phyloP scores from a whole-genome alignment of 2,329 filamentous ascomycete genomes.

The Xylariomycetidae sp. region DNA sequence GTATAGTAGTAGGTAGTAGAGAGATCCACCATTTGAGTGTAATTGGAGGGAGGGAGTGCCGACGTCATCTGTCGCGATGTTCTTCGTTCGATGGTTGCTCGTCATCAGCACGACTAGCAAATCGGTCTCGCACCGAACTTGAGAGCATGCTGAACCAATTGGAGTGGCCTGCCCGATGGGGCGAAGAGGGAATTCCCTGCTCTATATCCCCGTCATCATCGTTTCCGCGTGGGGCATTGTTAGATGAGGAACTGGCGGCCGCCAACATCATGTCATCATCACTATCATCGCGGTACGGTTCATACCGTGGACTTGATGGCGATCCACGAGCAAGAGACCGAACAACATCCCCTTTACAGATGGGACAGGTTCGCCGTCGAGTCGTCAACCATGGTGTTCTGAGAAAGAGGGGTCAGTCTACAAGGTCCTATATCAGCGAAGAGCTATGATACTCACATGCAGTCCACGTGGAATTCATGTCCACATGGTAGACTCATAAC shows the following conservation, averaged over 20 bases:
- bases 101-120: conserved; percentile 11
- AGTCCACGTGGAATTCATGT: conserved; percentile 95
- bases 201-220: conserved; percentile 37
- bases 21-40: no score
- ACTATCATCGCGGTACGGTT: conserved; percentile 50
- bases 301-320: conserved; percentile 47
- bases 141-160: conserved; percentile 37
- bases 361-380: conserved; percentile 91
- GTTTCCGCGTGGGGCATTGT: conserved; percentile 13
- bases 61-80: not conserved
- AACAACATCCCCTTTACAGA: conserved; percentile 97
- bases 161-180: conserved; percentile 21
- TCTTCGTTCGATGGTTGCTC: not conserved
- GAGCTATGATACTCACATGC: conserved; percentile 71
- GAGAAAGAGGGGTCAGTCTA: conserved; percentile 19
- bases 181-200: conserved; percentile 31
- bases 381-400: conserved; percentile 97
- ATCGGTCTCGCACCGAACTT: conserved; percentile 20
- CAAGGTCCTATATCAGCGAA: conserved; percentile 3
- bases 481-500: conserved; percentile 98
- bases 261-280: conserved; percentile 32
- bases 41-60: not conserved
- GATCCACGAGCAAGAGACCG: conserved; percentile 55
- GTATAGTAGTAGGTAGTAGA: no score
- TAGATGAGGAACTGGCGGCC: conserved; percentile 17